Conservation (phyloP, 2,329 filamentous ascomycete genomes). For the Blastomyces silverae region DNA sequence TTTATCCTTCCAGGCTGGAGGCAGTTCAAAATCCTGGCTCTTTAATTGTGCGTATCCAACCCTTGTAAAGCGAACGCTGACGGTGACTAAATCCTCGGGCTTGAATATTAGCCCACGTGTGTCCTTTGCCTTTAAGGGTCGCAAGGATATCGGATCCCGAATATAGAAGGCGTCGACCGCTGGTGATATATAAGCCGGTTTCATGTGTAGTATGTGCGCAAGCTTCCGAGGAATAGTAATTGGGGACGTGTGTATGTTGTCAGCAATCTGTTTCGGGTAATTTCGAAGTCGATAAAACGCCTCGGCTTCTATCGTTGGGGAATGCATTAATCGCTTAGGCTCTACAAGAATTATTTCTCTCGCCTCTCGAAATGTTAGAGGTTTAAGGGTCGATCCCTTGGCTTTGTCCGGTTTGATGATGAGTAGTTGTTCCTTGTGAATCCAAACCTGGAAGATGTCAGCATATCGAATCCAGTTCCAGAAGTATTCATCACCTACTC, state of each 20-base stretch:
- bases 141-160: constrained; percentile 70
- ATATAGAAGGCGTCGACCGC: constrained; percentile 90
- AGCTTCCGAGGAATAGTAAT: constrained; percentile 73
- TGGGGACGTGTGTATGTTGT: constrained; percentile 68
- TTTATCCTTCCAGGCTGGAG: constrained; percentile 51
- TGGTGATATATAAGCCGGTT: constrained; percentile 69
- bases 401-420: constrained; percentile 60
- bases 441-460: constrained; percentile 59
- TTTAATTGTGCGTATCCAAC: constrained; percentile 85
- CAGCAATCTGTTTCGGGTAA: constrained; percentile 68
- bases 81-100: constrained; percentile 69
- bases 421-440: constrained; percentile 66
- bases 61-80: constrained; percentile 76
- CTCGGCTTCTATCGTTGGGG: constrained; percentile 70
- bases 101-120: constrained; percentile 56
- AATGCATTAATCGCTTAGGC: constrained; percentile 59
- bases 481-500: constrained; percentile 41
- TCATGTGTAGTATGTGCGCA: constrained; percentile 68
- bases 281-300: constrained; percentile 82
- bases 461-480: constrained; percentile 2
- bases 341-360: constrained; percentile 53
- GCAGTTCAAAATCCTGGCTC: constrained; percentile 68
- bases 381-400: constrained; percentile 35
- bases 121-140: constrained; percentile 56
- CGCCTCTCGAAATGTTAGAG: constrained; percentile 60